Percentiles rank a stretch among this genome's conserved stretches.
Evolutionary conservation across 2,329 filamentous ascomycete species (phyloP).

Genomic region (Diaporthe sp.): DNA sequence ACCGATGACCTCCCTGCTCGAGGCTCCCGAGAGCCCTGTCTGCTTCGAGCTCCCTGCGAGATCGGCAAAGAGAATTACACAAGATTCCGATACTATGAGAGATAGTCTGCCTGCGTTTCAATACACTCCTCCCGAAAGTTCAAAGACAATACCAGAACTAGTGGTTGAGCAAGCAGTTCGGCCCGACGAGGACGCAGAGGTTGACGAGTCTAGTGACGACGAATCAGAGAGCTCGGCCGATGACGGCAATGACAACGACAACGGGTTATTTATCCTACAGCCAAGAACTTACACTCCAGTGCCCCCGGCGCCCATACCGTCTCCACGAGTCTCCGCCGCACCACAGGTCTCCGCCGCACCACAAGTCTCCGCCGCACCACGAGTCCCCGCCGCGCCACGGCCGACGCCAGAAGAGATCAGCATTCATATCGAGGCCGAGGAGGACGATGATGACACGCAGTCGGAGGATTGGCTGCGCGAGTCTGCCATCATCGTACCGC

Average conservation of each 20-base stretch:
- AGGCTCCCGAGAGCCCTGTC: conserved; percentile 40
- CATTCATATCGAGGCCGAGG: conserved; percentile 40
- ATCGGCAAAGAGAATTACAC: conserved; percentile 41
- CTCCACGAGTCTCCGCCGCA: conserved; percentile 54
- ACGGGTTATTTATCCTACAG: conserved; percentile 66
- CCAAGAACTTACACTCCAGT: conserved; percentile 70
- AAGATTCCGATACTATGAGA: conserved; percentile 45
- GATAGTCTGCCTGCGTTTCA: conserved; percentile 49
- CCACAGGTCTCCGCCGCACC: conserved; percentile 46
- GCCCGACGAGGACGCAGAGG: conserved; percentile 9
- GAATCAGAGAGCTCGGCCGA: conserved; percentile 27
- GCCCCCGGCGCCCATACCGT: conserved; percentile 61
- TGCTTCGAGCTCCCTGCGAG: conserved; percentile 42
- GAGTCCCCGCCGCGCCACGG: neutral
- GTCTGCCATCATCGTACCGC: conserved; percentile 37
- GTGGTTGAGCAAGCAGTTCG: conserved; percentile 27
- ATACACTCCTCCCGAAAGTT: conserved; percentile 44
- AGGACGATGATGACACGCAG: conserved; percentile 29
- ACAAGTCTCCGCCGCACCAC: conserved; percentile 45
- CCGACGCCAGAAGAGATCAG: conserved; percentile 39
- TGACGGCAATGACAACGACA: conserved; percentile 47
- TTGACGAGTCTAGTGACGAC: conserved; percentile 31
- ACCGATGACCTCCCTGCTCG: conserved; percentile 38
- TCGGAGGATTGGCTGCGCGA: conserved; percentile 37
- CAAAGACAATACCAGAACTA: conserved; percentile 40